Percentiles rank a stretch among this genome's conserved stretches.
Evolutionary conservation across 352 stramenopile genomes (phyloP).

Genomic region (Phytopythium boreale): DNA sequence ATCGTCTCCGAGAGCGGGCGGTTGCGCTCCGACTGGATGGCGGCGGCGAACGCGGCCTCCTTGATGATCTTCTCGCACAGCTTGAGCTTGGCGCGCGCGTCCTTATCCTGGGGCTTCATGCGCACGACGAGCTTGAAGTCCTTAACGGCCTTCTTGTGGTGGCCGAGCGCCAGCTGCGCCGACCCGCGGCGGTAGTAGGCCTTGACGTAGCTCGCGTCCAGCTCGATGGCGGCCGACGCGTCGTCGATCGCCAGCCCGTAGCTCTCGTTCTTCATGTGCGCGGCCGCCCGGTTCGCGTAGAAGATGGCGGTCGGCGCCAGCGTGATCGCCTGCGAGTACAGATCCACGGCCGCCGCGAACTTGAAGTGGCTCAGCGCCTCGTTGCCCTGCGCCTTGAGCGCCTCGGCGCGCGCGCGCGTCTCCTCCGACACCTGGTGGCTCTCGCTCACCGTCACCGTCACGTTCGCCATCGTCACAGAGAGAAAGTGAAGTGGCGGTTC

Average conservation of each 20-base stretch:
- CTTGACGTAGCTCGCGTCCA: conserved; percentile 97
- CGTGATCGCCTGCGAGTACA: conserved; percentile 90
- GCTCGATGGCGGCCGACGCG: conserved; percentile 91
- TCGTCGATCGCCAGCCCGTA: conserved; percentile 98
- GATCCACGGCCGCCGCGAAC: conserved; percentile 73
- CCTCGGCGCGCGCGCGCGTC: conserved; percentile 59
- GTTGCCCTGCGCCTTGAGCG: conserved; percentile 86
- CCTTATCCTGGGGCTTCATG: conserved; percentile 93
- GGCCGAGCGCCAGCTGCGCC: conserved; percentile 94
- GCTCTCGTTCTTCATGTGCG: conserved; percentile 98
- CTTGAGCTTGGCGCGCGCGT: conserved; percentile 93
- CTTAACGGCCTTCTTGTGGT: conserved; percentile 97
- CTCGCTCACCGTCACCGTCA: conserved; percentile 44
- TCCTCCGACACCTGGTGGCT: conserved; percentile 59
- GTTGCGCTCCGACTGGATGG: conserved; percentile 95
- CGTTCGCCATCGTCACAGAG: conserved; percentile 28
- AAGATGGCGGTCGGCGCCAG: conserved; percentile 90
- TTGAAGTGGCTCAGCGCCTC: conserved; percentile 76
- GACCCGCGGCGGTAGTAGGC: conserved; percentile 98
- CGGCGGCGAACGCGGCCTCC: conserved; percentile 94
- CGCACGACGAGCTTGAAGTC: conserved; percentile 97
- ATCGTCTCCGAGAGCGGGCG: conserved; percentile 92
- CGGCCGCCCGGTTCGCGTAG: conserved; percentile 94
- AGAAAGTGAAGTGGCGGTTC: too few species aligned
- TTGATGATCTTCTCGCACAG: conserved; percentile 97